These are phyloP conservation scores for Suillus sp. DNA, from an alignment of 768 basidiomycete species.

Conservation along the genomic window DNA sequence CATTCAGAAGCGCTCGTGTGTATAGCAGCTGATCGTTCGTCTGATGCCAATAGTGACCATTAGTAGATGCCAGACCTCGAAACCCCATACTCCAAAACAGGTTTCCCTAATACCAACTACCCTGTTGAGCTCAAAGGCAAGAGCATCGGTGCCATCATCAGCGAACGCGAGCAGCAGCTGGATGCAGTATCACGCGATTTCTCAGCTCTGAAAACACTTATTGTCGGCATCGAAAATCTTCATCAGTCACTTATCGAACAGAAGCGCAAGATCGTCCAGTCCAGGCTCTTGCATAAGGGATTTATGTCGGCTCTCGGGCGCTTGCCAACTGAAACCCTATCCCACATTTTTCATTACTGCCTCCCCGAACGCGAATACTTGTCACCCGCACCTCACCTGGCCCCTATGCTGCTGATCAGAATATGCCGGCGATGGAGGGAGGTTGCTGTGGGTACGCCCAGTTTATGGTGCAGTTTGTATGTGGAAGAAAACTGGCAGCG, in stretches of 20 bases:
- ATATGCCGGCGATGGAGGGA: slow-evolving; percentile 47
- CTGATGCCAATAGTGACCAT: not conserved
- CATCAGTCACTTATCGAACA: slow-evolving; percentile 19
- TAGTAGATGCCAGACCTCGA: not conserved
- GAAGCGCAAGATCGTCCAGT: slow-evolving; percentile 15
- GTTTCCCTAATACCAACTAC: slow-evolving; percentile 12
- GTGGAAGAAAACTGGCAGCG: slow-evolving; percentile 10
- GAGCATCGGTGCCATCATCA: slow-evolving; percentile 18
- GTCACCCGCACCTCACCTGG: slow-evolving; percentile 28
- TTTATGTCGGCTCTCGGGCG: slow-evolving; percentile 35
- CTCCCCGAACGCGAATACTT: slow-evolving; percentile 25
- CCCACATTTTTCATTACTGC: slow-evolving; percentile 49
- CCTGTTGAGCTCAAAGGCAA: slow-evolving; percentile 19
- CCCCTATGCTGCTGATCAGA: slow-evolving; percentile 41
- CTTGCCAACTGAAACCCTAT: slow-evolving; percentile 48
- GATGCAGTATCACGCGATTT: slow-evolving; percentile 20
- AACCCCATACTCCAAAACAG: not conserved
- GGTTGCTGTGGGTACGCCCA: slow-evolving; percentile 40
- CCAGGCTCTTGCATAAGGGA: slow-evolving; percentile 23
- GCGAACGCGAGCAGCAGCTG: slow-evolving; percentile 21
- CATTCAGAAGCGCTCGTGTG: not conserved
- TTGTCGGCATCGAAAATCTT: slow-evolving; percentile 16
- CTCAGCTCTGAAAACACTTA: slow-evolving; percentile 14
- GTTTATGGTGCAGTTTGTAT: slow-evolving; percentile 49
- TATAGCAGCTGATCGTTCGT: not conserved